Conservation (phyloP, 306 rosid species). For the Lotus japonicus region DNA sequence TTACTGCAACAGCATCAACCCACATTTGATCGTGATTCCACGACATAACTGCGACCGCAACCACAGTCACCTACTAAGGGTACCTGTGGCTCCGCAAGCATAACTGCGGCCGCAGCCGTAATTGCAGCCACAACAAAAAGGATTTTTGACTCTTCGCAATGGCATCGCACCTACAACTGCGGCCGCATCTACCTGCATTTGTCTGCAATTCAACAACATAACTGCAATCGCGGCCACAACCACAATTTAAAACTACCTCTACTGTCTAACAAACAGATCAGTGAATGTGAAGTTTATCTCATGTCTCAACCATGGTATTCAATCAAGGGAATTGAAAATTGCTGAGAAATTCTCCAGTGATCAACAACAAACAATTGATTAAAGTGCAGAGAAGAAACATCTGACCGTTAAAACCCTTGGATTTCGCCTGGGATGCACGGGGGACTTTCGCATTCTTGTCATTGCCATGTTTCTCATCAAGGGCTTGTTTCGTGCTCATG, state of each 20-base stretch:
- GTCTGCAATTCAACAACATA: too few species aligned
- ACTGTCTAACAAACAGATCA: not conserved
- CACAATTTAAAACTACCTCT: not conserved
- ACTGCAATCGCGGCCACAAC: too few species aligned
- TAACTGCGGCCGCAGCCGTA: too few species aligned
- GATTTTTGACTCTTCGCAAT: too few species aligned
- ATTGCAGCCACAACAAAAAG: too few species aligned
- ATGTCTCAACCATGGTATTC: not conserved
- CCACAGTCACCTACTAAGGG: too few species aligned
- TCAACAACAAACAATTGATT: not conserved
- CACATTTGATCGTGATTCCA: too few species aligned
- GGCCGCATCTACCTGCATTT: too few species aligned
- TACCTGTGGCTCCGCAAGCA: too few species aligned
- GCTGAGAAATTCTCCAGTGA: not conserved
- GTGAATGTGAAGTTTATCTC: not conserved
- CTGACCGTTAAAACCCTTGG: constrained; percentile 41
- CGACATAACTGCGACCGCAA: too few species aligned
- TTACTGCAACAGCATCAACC: too few species aligned
- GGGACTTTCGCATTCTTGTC: constrained; percentile 38
- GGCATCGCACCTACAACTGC: too few species aligned
- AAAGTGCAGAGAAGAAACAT: constrained; percentile 15
- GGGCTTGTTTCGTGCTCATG: constrained; percentile 31
- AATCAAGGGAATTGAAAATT: not conserved
- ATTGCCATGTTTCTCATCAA: constrained; percentile 23
- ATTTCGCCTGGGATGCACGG: constrained; percentile 32